A percentile compares a stretch with the other conserved stretches of the same genome.
Evolutionary conservation across 208 protist genomes (phyloP).

Genomic region (Angomonas ambiguus): DNA sequence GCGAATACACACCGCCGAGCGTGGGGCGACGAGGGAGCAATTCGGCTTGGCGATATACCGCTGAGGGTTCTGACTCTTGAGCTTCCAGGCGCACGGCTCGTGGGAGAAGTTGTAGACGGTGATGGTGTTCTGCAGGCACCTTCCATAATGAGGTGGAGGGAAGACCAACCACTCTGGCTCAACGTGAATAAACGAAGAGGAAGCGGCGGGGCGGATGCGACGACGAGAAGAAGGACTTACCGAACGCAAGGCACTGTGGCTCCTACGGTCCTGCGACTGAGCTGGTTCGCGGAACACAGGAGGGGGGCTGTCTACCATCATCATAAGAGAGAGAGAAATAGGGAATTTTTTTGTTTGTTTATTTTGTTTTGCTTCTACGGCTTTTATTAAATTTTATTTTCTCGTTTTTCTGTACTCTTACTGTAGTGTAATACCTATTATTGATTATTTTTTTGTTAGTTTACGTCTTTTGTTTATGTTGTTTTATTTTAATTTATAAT

Average conservation of each 20-base stretch:
- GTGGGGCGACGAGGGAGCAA: constrained; percentile 37
- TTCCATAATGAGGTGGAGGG: constrained; percentile 56
- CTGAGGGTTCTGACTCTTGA: constrained; percentile 50
- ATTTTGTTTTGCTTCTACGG: background rate
- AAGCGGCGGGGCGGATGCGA: constrained; percentile 9
- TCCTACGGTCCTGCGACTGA: background rate
- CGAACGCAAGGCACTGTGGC: background rate
- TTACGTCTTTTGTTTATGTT: constrained; percentile 10
- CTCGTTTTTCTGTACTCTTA: no score
- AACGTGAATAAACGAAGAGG: constrained; percentile 35
- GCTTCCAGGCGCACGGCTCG: constrained; percentile 56
- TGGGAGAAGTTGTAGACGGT: constrained; percentile 56
- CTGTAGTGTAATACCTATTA: background rate
- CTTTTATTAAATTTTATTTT: constrained; percentile 1
- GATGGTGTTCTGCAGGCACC: constrained; percentile 63
- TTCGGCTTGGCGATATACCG: constrained; percentile 69
- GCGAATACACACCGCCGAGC: constrained; percentile 41
- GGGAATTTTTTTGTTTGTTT: no score
- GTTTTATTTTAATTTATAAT: background rate
- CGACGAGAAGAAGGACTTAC: background rate
- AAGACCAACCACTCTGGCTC: constrained; percentile 58
- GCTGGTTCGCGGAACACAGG: background rate
- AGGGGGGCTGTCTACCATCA: no score
- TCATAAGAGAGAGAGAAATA: no score
- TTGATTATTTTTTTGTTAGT: background rate